Evolutionary conservation across 1,139 yeast species (phyloP).

Genomic region (Citeromyces hawaiiensis): DNA sequence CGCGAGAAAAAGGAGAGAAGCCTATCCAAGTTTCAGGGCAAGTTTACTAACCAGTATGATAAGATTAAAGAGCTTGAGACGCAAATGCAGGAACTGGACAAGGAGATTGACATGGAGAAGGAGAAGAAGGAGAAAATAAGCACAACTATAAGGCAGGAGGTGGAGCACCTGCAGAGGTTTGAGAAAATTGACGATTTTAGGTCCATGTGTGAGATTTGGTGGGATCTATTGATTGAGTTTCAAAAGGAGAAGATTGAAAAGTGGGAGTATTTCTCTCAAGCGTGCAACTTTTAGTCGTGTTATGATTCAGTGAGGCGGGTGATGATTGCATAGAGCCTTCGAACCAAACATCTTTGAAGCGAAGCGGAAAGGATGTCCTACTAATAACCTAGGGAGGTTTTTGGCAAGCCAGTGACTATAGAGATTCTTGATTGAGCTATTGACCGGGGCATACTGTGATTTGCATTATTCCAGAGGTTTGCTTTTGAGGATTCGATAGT

Average conservation of each 20-base stretch:
- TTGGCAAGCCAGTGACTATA: too few relatives aligned
- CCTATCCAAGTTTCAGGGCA: constrained; percentile 17
- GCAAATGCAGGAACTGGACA: constrained; percentile 41
- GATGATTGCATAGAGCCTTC: too few relatives aligned
- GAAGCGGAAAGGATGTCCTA: too few relatives aligned
- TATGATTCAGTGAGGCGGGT: too few relatives aligned
- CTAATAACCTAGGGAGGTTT: too few relatives aligned
- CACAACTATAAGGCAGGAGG: constrained; percentile 51
- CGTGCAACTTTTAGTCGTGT: constrained; percentile 19
- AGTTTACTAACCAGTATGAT: constrained; percentile 16
- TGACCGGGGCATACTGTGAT: too few relatives aligned
- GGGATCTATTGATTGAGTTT: constrained; percentile 84
- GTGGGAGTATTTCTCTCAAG: constrained; percentile 82
- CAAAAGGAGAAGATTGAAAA: constrained; percentile 91
- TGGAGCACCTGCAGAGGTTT: constrained; percentile 32
- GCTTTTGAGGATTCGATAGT: too few relatives aligned
- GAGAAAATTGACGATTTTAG: constrained; percentile 82
- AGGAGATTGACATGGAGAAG: constrained; percentile 27
- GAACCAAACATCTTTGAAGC: too few relatives aligned
- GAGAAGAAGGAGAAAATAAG: constrained; percentile 13
- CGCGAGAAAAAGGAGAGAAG: constrained; percentile 31
- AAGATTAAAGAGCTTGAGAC: constrained; percentile 39
- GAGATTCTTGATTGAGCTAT: too few relatives aligned
- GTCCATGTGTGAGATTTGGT: constrained; percentile 77
- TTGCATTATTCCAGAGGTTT: too few relatives aligned